Conservation (phyloP, 441 rosid species). For the Syzygium syzygioides region DNA sequence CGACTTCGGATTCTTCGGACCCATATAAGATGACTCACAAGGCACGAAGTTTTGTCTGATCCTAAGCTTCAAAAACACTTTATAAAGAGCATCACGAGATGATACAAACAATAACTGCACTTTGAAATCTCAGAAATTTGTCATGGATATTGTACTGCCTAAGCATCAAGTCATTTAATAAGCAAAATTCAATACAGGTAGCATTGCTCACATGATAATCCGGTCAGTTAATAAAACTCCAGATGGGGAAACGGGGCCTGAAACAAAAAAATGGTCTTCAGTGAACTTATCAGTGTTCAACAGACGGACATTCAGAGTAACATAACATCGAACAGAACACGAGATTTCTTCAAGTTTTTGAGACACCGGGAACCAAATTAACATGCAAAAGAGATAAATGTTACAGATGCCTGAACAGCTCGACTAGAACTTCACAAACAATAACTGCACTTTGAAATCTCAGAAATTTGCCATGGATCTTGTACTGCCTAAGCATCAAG, state of each 20-base stretch:
- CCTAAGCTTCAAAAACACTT: neutral
- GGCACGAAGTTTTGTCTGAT: neutral
- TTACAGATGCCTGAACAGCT: neutral
- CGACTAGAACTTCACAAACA: neutral
- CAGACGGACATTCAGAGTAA: neutral
- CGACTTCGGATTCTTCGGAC: neutral
- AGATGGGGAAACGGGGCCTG: neutral
- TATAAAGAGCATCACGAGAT: neutral
- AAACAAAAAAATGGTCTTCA: neutral
- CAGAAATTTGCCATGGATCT: neutral
- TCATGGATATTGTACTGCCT: neutral
- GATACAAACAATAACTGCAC: neutral
- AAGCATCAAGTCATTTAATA: neutral
- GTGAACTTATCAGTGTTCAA: neutral
- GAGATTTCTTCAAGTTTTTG: neutral
- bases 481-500: neutral
- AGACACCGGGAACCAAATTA: neutral
- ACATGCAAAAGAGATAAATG: neutral
- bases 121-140: neutral
- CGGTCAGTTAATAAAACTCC: neutral
- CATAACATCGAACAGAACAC: neutral
- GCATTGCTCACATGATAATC: neutral
- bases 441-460: neutral
- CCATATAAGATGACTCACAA: neutral
- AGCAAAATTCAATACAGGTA: neutral